Base-by-base conservation (phyloP, 2,329 filamentous ascomycete species). In the Ambrosiella xylebori region DNA sequence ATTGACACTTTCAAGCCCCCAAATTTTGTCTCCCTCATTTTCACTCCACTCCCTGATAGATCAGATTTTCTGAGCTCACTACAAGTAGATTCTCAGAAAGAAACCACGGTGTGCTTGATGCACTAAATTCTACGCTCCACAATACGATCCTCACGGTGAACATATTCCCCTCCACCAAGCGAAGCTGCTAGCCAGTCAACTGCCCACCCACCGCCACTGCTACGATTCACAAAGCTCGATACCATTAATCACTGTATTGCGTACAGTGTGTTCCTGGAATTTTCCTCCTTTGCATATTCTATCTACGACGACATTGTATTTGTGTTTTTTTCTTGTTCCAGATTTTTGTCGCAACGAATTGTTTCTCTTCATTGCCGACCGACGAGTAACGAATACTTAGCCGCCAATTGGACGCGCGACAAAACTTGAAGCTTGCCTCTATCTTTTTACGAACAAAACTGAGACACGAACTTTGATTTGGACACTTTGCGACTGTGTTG, bases 221-320 rank as follows among this genome's bases (percentile, higher is more conserved):
- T 41, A n/a, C 47, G 15, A 51, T 13, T n/a, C 47, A 51, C 15
- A 36, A 51, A 11, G n/a, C 39, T 41, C 6, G n/a, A 41, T n/a
- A 41, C n/a, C 3, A 27, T 51, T 35, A 7, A 35, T 51, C 19
- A 35, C 47, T 19, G 47, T 51, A 51, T 19, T 54, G 39, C 52
- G 13, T 54, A 54, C 17, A 35, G 5, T 54, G 37, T 54, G 52
- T 54, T 54, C 38, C 52, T 54, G 52, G n/a, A 41, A 39, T 54
- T 54, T 54, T 54, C 38, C 39, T 54, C 37, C 52, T 54, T 54
- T 54, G 52, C 52, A 54, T 54, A 54, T 54, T 54, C 52, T 36
- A 12, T n/a, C 39, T 54, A 15, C 35, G 15, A 54, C 37, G 38
- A 38, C 15, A 40, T 41, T 27, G 38, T 9, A 44, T 54, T 51